These are phyloP conservation scores for Coleophoma eucalyptorum DNA, from an alignment of 2,329 filamentous ascomycete genomes.

Conservation along the genomic window DNA sequence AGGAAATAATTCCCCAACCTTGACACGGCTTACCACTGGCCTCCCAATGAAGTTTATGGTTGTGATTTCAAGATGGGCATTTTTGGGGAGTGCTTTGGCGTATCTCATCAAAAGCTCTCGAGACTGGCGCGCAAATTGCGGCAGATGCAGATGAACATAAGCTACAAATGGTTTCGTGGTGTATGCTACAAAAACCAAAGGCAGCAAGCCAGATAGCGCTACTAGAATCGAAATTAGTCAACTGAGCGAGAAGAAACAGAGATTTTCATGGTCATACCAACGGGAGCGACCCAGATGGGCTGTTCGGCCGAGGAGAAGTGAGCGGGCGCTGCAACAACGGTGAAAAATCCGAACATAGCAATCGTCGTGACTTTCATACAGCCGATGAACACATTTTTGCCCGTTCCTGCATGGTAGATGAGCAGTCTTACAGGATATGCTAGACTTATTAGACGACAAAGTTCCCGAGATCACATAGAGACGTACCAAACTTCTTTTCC, in stretches of 20 bases:
- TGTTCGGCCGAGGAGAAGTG: constrained; percentile 20
- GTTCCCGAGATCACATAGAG: no score
- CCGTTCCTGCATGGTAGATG: constrained; percentile 72
- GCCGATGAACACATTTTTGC: constrained; percentile 63
- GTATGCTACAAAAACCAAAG: constrained; percentile 61
- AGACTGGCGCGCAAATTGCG: constrained; percentile 59
- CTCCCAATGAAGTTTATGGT: constrained; percentile 36
- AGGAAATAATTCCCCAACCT: constrained; percentile 20
- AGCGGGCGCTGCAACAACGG: constrained; percentile 52
- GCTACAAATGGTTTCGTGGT: constrained; percentile 68
- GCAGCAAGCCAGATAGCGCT: constrained; percentile 56
- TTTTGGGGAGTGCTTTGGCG: constrained; percentile 44
- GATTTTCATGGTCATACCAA: constrained; percentile 13
- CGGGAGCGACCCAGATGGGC: constrained; percentile 20
- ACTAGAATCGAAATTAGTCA: constrained; percentile 35
- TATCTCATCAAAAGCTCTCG: constrained; percentile 47
- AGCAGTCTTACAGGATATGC: constrained; percentile 56
- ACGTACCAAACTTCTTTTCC: background rate
- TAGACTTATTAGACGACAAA: constrained; percentile 17
- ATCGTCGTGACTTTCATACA: constrained; percentile 69
- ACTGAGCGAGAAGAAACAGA: background rate
- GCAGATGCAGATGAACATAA: constrained; percentile 67
- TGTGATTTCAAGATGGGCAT: constrained; percentile 33
- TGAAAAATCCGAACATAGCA: constrained; percentile 64
- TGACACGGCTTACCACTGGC: constrained; percentile 25